These are phyloP conservation scores for Acer saccharum DNA, from an alignment of 345 rosid genomes.

Conservation along the genomic window DNA sequence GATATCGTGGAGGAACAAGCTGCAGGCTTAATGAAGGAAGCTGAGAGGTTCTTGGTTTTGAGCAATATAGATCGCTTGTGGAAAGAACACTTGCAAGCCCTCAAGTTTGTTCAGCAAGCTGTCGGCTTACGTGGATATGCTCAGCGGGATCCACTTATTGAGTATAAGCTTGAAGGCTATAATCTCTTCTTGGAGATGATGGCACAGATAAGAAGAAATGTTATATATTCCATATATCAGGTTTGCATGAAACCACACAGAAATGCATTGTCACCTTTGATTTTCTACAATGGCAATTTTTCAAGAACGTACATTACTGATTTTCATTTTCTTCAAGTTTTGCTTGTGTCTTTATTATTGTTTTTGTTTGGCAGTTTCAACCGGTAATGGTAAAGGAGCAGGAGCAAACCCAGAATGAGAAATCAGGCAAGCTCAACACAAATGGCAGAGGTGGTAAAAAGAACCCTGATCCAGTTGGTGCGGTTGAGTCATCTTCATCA, in stretches of 20 bases:
- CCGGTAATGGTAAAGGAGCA: conserved; percentile 84
- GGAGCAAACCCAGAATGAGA: conserved; percentile 49
- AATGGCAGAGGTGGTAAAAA: conserved; percentile 46
- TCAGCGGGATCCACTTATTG: conserved; percentile 93
- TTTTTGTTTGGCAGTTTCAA: conserved; percentile 56
- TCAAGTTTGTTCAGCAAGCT: conserved; percentile 95
- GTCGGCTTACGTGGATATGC: conserved; percentile 98
- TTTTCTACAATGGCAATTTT: neutral
- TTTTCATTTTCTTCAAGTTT: conserved; percentile 1
- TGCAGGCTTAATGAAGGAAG: conserved; percentile 90
- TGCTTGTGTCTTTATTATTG: neutral
- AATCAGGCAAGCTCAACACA: conserved; percentile 43
- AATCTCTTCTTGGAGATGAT: conserved; percentile 96
- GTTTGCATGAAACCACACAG: conserved; percentile 29
- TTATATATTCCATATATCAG: conserved; percentile 96
- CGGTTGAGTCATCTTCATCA: conserved; percentile 58
- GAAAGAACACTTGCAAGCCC: conserved; percentile 97
- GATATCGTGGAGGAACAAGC: conserved; percentile 80
- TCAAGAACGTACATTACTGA: neutral
- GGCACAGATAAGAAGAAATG: conserved; percentile 96
- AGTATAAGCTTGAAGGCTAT: conserved; percentile 96
- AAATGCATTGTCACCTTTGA: neutral
- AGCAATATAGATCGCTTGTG: conserved; percentile 94
- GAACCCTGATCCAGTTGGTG: conserved; percentile 45
- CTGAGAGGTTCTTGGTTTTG: conserved; percentile 82